Evolutionary conservation across 75 land plant genomes (phyloP).

Genomic region (Selaginella moellendorffii): DNA sequence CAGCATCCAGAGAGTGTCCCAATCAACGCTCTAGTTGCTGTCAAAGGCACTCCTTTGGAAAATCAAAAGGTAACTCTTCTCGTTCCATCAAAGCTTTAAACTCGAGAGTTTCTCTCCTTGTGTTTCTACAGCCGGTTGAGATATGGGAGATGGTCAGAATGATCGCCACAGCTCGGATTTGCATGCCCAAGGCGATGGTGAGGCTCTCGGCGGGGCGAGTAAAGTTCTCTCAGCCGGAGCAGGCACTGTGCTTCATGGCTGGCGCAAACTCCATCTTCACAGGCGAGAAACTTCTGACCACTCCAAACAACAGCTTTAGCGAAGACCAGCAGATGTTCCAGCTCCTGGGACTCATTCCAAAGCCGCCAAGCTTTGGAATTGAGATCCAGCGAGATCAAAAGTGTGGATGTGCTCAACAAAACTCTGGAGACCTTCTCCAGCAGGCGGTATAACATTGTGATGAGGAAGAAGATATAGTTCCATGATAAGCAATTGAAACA

Average conservation of each 20-base stretch:
- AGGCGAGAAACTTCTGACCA: slow-evolving; percentile 89
- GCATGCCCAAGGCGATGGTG: slow-evolving; percentile 99
- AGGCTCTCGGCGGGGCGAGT: slow-evolving; percentile 93
- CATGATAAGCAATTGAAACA: too few species aligned
- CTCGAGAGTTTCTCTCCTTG: background rate
- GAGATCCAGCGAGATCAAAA: too few species aligned
- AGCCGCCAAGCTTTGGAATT: slow-evolving; percentile 64
- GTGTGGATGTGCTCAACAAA: too few species aligned
- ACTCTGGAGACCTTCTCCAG: too few species aligned
- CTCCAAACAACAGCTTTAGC: slow-evolving; percentile 87
- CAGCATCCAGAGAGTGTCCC: slow-evolving; percentile 99
- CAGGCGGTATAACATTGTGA: too few species aligned
- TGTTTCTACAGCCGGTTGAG: slow-evolving; percentile 87
- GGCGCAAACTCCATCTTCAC: slow-evolving; percentile 99
- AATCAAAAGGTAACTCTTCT: slow-evolving; percentile 69
- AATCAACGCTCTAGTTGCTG: slow-evolving; percentile 89
- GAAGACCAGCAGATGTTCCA: slow-evolving; percentile 92
- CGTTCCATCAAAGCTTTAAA: background rate
- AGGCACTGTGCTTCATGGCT: slow-evolving; percentile 91
- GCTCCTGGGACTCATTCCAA: slow-evolving; percentile 76
- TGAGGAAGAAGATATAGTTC: too few species aligned
- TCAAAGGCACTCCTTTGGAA: slow-evolving; percentile 96
- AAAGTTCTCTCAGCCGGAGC: slow-evolving; percentile 84
- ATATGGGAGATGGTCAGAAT: slow-evolving; percentile 99
- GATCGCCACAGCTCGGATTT: slow-evolving; percentile 93